A percentile compares a stretch with the other conserved stretches of the same genome.
Evolutionary conservation across 2,329 filamentous ascomycete species (phyloP).

Genomic region (Fusarium napiforme): DNA sequence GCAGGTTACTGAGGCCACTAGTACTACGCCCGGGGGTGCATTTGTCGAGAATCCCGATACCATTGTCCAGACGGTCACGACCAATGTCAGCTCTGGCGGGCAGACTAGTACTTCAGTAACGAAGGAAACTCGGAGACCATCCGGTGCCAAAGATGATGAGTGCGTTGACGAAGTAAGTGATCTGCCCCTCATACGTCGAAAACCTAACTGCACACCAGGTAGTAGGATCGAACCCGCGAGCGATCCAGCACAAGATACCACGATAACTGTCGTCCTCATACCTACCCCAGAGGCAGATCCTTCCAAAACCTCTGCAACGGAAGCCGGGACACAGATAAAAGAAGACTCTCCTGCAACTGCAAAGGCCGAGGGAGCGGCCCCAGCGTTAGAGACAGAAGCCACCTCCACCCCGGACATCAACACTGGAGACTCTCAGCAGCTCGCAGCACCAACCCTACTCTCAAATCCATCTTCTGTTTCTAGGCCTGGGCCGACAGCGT

Average conservation of each 20-base stretch:
- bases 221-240: slow-evolving; percentile 13
- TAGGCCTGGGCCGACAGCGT: background rate
- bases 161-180: slow-evolving; percentile 41
- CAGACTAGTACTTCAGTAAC: background rate
- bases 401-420: background rate
- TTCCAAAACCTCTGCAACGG: background rate
- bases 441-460: background rate
- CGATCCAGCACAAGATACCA: background rate
- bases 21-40: slow-evolving; percentile 13
- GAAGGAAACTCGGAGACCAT: background rate
- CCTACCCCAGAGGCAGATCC: background rate
- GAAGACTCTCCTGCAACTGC: background rate
- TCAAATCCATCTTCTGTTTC: background rate
- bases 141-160: background rate
- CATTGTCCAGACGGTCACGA: background rate
- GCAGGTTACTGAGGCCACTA: background rate
- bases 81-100: background rate
- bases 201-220: slow-evolving; percentile 43
- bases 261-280: background rate
- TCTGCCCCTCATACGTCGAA: slow-evolving; percentile 35
- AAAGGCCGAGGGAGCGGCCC: background rate
- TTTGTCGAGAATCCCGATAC: slow-evolving; percentile 19
- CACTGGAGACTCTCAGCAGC: background rate
- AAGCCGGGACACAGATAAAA: background rate
- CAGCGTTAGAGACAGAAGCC: slow-evolving; percentile 1